Conservation (phyloP, 139 green algal species). For the Volvox reticuliferus region DNA sequence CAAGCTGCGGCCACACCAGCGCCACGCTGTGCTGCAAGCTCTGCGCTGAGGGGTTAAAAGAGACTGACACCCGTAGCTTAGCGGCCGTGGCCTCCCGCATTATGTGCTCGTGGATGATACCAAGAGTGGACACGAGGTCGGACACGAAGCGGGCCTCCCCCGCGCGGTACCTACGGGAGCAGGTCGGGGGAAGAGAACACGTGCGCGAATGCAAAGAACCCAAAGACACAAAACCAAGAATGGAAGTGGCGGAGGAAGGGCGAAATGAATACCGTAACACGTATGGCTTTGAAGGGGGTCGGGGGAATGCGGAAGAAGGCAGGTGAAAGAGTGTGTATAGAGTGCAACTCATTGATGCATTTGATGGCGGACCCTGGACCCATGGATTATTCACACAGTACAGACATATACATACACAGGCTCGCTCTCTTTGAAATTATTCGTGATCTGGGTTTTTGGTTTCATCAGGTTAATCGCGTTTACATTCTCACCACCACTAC, state of each 20-base stretch:
- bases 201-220: neutral
- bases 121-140: constrained; percentile 77
- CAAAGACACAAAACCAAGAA: neutral
- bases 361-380: no score
- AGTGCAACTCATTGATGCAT: no score
- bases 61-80: constrained; percentile 67
- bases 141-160: constrained; percentile 69
- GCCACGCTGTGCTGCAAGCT: constrained; percentile 55
- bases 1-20: constrained; percentile 60
- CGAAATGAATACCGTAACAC: neutral
- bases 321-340: neutral
- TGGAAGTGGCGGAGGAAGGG: neutral
- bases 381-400: neutral
- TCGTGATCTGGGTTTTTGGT: no score
- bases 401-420: neutral
- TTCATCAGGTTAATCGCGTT: no score
- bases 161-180: constrained; percentile 57
- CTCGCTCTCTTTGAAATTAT: neutral
- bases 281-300: neutral
- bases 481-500: no score
- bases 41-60: constrained; percentile 52
- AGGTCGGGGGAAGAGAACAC: neutral
- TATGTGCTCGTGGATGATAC: constrained; percentile 73
- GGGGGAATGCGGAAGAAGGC: neutral
- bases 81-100: constrained; percentile 70